These are phyloP conservation scores for Fulvia fulva DNA, from an alignment of 2,329 filamentous ascomycete species.

Conservation along the genomic window DNA sequence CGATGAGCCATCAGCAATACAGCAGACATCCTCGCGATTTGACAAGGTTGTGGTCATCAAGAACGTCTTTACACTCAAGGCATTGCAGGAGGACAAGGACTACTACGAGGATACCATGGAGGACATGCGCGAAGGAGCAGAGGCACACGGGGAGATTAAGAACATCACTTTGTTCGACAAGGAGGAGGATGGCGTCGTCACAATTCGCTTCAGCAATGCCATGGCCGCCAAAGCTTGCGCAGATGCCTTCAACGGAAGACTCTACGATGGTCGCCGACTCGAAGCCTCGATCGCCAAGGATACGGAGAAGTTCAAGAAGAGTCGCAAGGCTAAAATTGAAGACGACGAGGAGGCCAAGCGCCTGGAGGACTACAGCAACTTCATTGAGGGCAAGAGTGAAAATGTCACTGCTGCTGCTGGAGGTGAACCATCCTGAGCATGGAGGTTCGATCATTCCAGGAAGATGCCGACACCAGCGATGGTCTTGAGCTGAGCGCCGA, in stretches of 20 bases:
- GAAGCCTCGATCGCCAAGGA: conserved; percentile 55
- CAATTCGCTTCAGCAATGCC: conserved; percentile 71
- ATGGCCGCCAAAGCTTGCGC: conserved; percentile 71
- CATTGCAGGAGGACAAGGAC: conserved; percentile 79
- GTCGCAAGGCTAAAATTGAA: conserved; percentile 35
- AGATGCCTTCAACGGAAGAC: conserved; percentile 67
- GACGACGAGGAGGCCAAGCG: conserved; percentile 21
- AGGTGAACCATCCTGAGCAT: not conserved
- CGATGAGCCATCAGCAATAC: conserved; percentile 63
- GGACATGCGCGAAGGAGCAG: conserved; percentile 86
- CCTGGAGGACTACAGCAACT: conserved; percentile 24
- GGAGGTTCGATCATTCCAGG: not conserved
- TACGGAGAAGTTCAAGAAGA: conserved; percentile 69
- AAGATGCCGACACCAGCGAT: not conserved
- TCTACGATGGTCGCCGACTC: conserved; percentile 69
- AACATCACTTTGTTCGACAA: conserved; percentile 88
- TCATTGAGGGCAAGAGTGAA: conserved; percentile 20
- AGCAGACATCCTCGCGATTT: conserved; percentile 53
- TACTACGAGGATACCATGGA: conserved; percentile 88
- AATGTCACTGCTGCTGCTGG: not conserved
- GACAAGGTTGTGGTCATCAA: conserved; percentile 84
- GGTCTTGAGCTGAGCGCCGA: not conserved
- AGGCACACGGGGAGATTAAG: conserved; percentile 80
- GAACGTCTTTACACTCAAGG: conserved; percentile 85
- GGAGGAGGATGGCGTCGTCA: conserved; percentile 79